phyloP scores from a whole-genome alignment of 2,329 filamentous ascomycete species.

The Delphinella strobiligena region DNA sequence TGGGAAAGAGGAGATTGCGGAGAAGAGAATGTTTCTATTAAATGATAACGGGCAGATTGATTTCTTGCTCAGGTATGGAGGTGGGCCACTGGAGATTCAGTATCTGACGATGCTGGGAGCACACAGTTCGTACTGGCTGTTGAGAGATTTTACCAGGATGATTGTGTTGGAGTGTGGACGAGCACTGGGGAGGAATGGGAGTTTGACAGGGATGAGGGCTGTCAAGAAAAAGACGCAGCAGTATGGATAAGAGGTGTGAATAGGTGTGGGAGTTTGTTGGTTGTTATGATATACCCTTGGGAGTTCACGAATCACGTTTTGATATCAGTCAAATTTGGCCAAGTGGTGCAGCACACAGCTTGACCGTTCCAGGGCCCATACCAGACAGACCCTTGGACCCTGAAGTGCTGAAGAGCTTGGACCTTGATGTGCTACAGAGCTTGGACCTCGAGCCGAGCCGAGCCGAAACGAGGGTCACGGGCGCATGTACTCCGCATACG shows the following conservation, averaged over 20 bases:
- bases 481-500: no score
- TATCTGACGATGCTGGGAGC: conserved; percentile 96
- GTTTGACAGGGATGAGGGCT: conserved; percentile 41
- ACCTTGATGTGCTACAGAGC: no score
- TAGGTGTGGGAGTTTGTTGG: not conserved
- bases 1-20: conserved; percentile 78
- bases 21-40: conserved; percentile 73
- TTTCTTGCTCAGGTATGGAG: conserved; percentile 71
- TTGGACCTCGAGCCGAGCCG: no score
- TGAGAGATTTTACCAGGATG: conserved; percentile 78
- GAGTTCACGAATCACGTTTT: no score
- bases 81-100: conserved; percentile 83
- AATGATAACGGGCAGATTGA: conserved; percentile 98
- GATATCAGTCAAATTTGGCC: no score
- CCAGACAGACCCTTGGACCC: no score
- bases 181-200: conserved; percentile 51
- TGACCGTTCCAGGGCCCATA: no score
- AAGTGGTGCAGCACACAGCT: no score
- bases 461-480: no score
- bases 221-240: conserved; percentile 33
- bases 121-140: conserved; percentile 88
- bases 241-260: not conserved
- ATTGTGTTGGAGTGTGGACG: conserved; percentile 80
- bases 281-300: not conserved
- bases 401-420: no score